Base-by-base conservation (phyloP, 257 asterid genomes). In the Solanum ossicruentum region DNA sequence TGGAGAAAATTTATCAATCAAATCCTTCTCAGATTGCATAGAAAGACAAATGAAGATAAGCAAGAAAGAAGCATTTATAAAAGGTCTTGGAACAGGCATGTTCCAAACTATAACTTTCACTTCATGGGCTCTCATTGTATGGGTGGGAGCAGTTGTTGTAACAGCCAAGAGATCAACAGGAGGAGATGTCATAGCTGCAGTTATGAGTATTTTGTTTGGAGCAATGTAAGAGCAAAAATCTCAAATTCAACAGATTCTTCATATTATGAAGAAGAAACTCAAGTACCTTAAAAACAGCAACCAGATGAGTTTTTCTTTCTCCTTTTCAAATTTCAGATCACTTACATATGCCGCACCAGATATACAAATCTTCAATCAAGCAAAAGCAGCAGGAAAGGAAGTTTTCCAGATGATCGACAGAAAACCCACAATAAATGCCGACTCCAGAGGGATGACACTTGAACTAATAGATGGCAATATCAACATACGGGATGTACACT, bases 331-430 rank as follows among this genome's bases (percentile, higher is more conserved):
- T 87, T 90, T 63, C 95, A 92, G 95, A 92, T 93, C 98, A 47
- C 94, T 95, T 84, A 92, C 98, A 43, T 87, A 95, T 85, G 97
- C 98, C 77, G 97, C 98, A 86, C 98, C 97, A 49, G 97, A 94
- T 88, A 91, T 93, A 95, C 95, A 92, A 87, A 87, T 91, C 88
- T 93, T 93, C 93, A 93, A 93, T 85, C 98, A 93, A 87, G 98
- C 97, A 77, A 92, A 89, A 89, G 97, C 98, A n/a, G 95, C 98
- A 85, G 97, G 98, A 83, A 89, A 84, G 84, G 97, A 93, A 91
- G 96, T 93, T 49, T 93, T 92, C 86, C 89, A 88, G 77, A 94
- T 95, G 75, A 91, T 93, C 63, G 86, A 88, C 81, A 92, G 98
- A 86, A 93, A 93, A 90, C 93, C 95, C 39, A 58, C 20, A 84